Base-by-base conservation (phyloP, 352 stramenopile genomes). In the Aphanomyces astaci region DNA sequence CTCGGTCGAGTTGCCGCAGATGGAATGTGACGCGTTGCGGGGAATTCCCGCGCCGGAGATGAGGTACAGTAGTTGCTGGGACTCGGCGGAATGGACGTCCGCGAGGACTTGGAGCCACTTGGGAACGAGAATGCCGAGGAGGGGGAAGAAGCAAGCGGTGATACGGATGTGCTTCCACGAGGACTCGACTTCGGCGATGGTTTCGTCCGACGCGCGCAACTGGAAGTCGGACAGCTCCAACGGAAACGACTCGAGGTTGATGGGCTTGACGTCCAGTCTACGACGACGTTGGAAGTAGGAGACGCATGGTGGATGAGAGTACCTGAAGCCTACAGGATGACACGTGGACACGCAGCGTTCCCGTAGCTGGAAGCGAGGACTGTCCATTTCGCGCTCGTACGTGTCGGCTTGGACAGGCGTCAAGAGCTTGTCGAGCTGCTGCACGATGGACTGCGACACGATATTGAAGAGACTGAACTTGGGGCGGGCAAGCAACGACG, bases 11-110 rank as follows among this genome's bases (percentile, higher is more conserved):
- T 99, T 99, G 62, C 90, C 94, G 67, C 82, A 87, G 32, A 90
- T 79, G 7, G 78, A 87, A 75, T 98, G 94, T 31, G 85, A 82
- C 48, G 89, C 88, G 74, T 99, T 98, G 54, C 96, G 86, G 10
- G 96, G 97, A 49, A 92, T 98, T 0, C 96, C 97, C 3, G 97
- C 95, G 19, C 97, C 97, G 66, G 85, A 97, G 39, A 99, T 97
- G 25, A 99, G 75, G 62, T 98, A 91, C 31, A 99, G 73, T n/a
- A 98, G 80, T 85, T 96, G 80, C 76, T 95, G 74, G 85, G 80
- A 91, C 64, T 73, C 71, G 53, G 86, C 72, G 19, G 83, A 92
- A 73, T 93, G 80, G 71, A 91, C 92, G 49, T 93, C 81, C 33
- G 77, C 68, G 0, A 94, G 77, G 66, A 91, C 82, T 36, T 88